phyloP scores from a whole-genome alignment of 768 basidiomycete genomes.

The Mycena maculata region DNA sequence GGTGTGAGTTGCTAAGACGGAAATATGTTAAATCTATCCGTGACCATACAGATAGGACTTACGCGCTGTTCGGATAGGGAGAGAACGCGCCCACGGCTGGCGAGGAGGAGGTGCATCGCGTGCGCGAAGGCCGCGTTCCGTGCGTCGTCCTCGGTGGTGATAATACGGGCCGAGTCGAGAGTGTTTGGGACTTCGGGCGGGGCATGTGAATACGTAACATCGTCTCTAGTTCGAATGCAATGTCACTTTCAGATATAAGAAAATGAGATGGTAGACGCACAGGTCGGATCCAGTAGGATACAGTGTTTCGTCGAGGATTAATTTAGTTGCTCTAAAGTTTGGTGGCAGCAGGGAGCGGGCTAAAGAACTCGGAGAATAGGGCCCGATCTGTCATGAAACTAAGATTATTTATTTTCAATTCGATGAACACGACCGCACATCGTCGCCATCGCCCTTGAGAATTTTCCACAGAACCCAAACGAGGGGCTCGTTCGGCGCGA shows the following conservation, averaged over 20 bases:
- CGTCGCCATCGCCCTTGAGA: conserved; percentile 82
- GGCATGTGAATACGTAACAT: conserved; percentile 52
- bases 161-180: conserved; percentile 38
- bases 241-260: not conserved
- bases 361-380: conserved; percentile 81
- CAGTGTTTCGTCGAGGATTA: conserved; percentile 73
- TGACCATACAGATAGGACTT: conserved; percentile 8
- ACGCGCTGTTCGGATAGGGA: conserved; percentile 83
- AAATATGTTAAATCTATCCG: not conserved
- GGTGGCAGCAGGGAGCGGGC: conserved; percentile 81
- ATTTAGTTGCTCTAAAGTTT: conserved; percentile 78
- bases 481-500: conserved; percentile 76
- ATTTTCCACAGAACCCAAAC: conserved; percentile 93
- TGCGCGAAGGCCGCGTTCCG: conserved; percentile 69
- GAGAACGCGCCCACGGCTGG: conserved; percentile 77
- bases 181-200: conserved; percentile 47
- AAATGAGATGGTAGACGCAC: conserved; percentile 46
- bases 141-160: conserved; percentile 64
- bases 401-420: not conserved
- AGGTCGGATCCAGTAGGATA: conserved; percentile 63
- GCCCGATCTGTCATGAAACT: conserved; percentile 69
- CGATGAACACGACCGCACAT: conserved; percentile 60
- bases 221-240: too few relatives aligned
- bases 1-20: conserved; percentile 63
- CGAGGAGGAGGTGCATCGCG: conserved; percentile 75